These are phyloP conservation scores for Pseudogymnoascus sp. DNA, from an alignment of 2,329 filamentous ascomycete genomes.

Conservation along the genomic window DNA sequence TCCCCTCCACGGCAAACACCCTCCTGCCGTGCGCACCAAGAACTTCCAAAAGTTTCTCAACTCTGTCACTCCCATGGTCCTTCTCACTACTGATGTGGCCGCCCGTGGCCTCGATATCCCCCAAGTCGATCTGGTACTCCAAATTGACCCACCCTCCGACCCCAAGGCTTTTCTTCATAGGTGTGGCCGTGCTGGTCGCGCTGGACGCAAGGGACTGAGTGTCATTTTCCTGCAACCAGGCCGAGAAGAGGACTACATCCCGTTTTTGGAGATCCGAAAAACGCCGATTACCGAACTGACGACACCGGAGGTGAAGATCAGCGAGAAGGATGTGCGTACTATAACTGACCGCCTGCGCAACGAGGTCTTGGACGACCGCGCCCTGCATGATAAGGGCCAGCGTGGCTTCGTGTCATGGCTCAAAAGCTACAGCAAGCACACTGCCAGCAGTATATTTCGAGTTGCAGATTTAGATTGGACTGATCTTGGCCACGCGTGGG, in stretches of 20 bases:
- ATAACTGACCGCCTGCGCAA: constrained; percentile 53
- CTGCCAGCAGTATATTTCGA: constrained; percentile 85
- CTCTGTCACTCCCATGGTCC: constrained; percentile 64
- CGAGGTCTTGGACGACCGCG: constrained; percentile 43
- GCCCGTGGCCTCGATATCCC: constrained; percentile 87
- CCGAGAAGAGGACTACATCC: constrained; percentile 79
- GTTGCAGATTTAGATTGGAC: constrained; percentile 75
- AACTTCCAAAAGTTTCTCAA: constrained; percentile 77
- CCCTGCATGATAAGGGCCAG: constrained; percentile 73
- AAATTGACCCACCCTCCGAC: constrained; percentile 77
- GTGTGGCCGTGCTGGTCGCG: constrained; percentile 79
- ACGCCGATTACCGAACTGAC: constrained; percentile 65
- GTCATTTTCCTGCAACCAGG: constrained; percentile 80
- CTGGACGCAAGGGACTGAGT: constrained; percentile 75
- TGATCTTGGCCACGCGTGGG: constrained; percentile 74
- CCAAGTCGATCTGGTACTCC: constrained; percentile 81
- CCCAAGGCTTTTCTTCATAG: constrained; percentile 94
- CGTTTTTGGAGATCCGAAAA: constrained; percentile 77
- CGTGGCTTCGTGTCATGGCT: constrained; percentile 91
- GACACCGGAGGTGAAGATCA: constrained; percentile 47
- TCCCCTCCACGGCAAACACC: constrained; percentile 85
- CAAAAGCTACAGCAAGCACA: constrained; percentile 82
- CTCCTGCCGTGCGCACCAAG: constrained; percentile 75
- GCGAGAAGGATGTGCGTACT: constrained; percentile 49
- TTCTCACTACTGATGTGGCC: constrained; percentile 88